These are phyloP conservation scores for Sugiyamaella pinicola DNA, from an alignment of 1,139 yeast species.

Conservation along the genomic window DNA sequence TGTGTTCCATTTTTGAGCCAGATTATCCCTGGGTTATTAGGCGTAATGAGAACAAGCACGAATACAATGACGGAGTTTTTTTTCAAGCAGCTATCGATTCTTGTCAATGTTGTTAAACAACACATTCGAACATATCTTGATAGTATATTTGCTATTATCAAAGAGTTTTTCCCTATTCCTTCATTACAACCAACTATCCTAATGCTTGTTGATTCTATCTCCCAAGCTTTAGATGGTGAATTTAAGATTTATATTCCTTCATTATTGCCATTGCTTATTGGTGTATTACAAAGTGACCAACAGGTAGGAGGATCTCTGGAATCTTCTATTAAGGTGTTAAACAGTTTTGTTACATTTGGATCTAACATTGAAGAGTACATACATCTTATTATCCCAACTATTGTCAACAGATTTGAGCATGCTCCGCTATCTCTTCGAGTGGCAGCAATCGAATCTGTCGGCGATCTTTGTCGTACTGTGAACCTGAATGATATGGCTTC, in stretches of 20 bases:
- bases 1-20: constrained; percentile 86
- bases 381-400: constrained; percentile 81
- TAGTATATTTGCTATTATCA: constrained; percentile 74
- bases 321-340: constrained; percentile 75
- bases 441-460: constrained; percentile 82
- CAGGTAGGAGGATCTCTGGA: constrained; percentile 54
- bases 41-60: constrained; percentile 84
- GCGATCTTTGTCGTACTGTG: constrained; percentile 74
- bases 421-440: constrained; percentile 60
- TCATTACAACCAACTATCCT: constrained; percentile 79
- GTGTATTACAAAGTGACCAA: constrained; percentile 77
- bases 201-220: constrained; percentile 77
- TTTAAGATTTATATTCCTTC: constrained; percentile 82
- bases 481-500: constrained; percentile 87
- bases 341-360: constrained; percentile 88
- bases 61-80: constrained; percentile 82
- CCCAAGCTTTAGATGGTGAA: constrained; percentile 87
- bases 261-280: constrained; percentile 71
- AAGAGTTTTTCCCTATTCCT: constrained; percentile 69
- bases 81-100: constrained; percentile 82
- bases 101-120: constrained; percentile 81
- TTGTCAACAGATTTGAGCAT: constrained; percentile 77
- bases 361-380: constrained; percentile 84
- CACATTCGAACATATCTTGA: constrained; percentile 83
- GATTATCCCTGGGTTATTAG: constrained; percentile 83